These are phyloP conservation scores for Vigna angularis DNA, from an alignment of 306 rosid genomes.

Conservation along the genomic window DNA sequence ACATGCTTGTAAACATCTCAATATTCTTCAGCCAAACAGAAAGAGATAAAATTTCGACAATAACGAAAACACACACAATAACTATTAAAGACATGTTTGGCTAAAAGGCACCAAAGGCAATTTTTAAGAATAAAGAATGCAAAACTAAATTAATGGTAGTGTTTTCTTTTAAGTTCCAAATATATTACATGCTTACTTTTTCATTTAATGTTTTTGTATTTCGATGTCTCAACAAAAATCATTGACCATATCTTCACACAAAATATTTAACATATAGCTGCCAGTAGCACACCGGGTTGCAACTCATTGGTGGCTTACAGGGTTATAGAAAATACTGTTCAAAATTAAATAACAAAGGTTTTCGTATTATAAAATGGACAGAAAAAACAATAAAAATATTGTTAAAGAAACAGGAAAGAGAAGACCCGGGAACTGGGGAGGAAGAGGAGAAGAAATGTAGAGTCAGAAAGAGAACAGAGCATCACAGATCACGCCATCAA, in stretches of 20 bases:
- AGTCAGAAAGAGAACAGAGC: background rate
- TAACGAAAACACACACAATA: background rate
- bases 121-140: background rate
- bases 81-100: constrained; percentile 2
- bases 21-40: constrained; percentile 1
- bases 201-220: background rate
- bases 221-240: background rate
- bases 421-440: background rate
- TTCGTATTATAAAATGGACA: background rate
- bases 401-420: background rate
- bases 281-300: background rate
- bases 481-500: background rate
- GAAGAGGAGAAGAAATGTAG: background rate
- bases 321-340: background rate
- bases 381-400: background rate
- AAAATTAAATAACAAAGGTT: background rate
- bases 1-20: constrained; percentile 24
- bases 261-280: background rate
- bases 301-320: background rate
- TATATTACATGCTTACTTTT: background rate
- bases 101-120: background rate
- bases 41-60: background rate
- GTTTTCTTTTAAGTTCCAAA: background rate
- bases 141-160: background rate
- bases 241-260: background rate